Base-by-base conservation (phyloP, 306 rosid species). In the Amphicarpaea edgeworthii region DNA sequence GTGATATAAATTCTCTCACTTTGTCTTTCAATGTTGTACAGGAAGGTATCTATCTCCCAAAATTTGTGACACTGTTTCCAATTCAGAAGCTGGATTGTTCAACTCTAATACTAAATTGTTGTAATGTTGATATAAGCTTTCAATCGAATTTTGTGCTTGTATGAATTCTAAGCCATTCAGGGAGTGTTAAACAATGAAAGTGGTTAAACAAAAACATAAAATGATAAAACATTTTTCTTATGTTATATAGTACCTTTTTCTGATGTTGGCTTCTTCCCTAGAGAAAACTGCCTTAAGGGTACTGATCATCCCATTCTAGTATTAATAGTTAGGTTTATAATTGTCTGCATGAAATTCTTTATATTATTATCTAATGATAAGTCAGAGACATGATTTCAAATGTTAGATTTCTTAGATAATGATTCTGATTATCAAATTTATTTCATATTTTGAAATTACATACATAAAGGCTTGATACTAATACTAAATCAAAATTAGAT, bases 61-160 rank as follows among this genome's bases (percentile, higher is more conserved):
- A 59, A 38, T 21, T 72, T 65, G 12, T 43, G 37, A 64, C 14
- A 49, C 3, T 40, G 26, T 17, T 54, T 66, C 20, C 11, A 45
- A 16, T 66, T 73, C 38, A 43, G 63, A 73, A 55, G 16, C 32
- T 32, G n/a, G 59, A 60, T 64, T 72, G 30, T 64, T 53, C 24
- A 20, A 72, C n/a, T 57, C 54, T 24, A 2, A 19, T 7, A 49
- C 7, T 49, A 49, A 49, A 49, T 49, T n/a, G 8, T n/a, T 47
- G 55, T 49, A 49, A n/a, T n/a, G 3, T 30, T 30, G 37, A 30
- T 3, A 30, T 30, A 47, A 15, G 19, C 11, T 49, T 49, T 16
- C 55, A n/a, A 49, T 16, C 17, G 23, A 49, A 49, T 49, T 49
- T 6, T 17, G 10, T 49, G 55, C 10, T 49, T 49, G 1, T 6